Evolutionary conservation across 345 rosid genomes (phyloP).

Genomic region (Turritis glabra): DNA sequence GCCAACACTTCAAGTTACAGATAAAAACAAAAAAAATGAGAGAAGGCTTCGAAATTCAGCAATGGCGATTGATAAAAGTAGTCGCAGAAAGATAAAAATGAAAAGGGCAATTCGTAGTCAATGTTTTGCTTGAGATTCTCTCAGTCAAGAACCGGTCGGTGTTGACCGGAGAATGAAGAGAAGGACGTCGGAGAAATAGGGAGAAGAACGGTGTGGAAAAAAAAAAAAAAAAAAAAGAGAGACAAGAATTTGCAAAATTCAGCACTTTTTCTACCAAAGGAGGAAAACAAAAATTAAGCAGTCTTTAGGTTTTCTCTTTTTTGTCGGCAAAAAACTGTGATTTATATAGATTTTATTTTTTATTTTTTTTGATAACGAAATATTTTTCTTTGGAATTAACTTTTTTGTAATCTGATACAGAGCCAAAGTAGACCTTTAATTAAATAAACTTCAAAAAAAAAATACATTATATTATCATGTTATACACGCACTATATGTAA

Average conservation of each 20-base stretch:
- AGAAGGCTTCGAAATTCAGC: constrained; percentile 30
- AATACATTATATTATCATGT: too few relatives aligned
- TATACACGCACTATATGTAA: constrained; percentile 1
- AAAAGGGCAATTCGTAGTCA: background rate
- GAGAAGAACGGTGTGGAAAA: constrained; percentile 9
- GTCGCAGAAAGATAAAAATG: too few relatives aligned
- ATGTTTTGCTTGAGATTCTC: background rate
- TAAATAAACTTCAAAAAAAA: too few relatives aligned
- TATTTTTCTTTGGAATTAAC: background rate
- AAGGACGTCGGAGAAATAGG: constrained; percentile 30
- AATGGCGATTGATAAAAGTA: too few relatives aligned
- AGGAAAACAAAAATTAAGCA: background rate
- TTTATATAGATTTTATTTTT: constrained; percentile 4
- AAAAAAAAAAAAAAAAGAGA: background rate
- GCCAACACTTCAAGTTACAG: constrained; percentile 21
- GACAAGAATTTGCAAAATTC: constrained; percentile 1
- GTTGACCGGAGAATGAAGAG: constrained; percentile 24
- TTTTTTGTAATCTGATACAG: background rate
- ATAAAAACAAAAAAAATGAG: background rate
- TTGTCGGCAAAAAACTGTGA: constrained; percentile 31
- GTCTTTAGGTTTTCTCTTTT: constrained; percentile 21
- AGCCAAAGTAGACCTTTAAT: constrained; percentile 12
- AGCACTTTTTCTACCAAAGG: constrained; percentile 10
- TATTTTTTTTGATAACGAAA: background rate
- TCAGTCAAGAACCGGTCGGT: background rate